A percentile compares a stretch with the other conserved stretches of the same genome.
These are phyloP conservation scores for Musa acuminata DNA, from an alignment of 176 grass and related monocot genomes.

Conservation along the genomic window DNA sequence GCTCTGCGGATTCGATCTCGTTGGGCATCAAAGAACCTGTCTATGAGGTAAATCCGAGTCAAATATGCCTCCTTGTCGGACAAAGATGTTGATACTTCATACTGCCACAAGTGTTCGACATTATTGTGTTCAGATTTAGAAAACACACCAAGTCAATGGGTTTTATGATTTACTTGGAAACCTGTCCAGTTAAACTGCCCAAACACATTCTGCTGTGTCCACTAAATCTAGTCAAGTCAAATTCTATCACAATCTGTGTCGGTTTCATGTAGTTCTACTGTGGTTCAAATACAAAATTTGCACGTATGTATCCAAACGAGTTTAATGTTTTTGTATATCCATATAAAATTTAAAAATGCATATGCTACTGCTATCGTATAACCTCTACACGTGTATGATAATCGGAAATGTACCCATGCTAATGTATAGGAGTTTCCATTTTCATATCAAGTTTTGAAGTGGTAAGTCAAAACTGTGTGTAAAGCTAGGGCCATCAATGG, in stretches of 20 bases:
- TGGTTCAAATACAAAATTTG: neutral
- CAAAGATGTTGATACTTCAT: neutral
- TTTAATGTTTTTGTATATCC: neutral
- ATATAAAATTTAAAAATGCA: too few species aligned
- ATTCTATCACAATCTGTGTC: neutral
- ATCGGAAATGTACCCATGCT: neutral
- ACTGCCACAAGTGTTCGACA: neutral
- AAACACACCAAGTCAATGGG: too few species aligned
- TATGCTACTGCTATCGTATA: neutral
- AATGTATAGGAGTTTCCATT: neutral
- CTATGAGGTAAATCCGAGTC: constrained; percentile 52
- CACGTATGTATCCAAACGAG: neutral
- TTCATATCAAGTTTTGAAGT: neutral
- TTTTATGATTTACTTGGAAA: too few species aligned
- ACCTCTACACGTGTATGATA: neutral
- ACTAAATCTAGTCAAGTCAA: too few species aligned
- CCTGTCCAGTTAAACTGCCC: neutral
- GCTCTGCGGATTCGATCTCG: constrained; percentile 52
- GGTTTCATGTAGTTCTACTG: neutral
- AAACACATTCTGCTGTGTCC: neutral
- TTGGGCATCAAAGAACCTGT: constrained; percentile 77
- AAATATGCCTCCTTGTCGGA: neutral
- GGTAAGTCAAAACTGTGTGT: neutral
- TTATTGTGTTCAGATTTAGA: neutral
- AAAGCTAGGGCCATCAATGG: too few species aligned